Evolutionary conservation across 768 basidiomycete species (phyloP), one percentile per base, ranked within the genome.

Genomic region (Royoungia palumana): DNA sequence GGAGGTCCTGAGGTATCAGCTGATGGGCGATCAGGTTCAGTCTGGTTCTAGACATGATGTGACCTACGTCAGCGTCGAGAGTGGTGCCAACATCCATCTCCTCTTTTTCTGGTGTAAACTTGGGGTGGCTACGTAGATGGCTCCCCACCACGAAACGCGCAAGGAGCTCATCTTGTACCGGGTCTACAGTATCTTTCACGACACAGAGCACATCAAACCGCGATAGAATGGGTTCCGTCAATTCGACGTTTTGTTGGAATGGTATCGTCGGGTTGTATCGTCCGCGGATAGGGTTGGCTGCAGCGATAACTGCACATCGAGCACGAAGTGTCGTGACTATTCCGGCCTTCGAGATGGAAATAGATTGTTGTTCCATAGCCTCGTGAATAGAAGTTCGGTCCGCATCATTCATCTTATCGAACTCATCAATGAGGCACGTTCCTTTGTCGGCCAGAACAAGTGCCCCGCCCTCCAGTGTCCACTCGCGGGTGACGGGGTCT

Each of bases 351-450:
- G 95, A 93, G 61, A 99, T 98, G 5, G 96, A 98, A 57, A 99
- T 99, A 12, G 92, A 89, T 67, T 98, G 96, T 71, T 99, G 96
- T 66, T 99, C 96, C 96, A 99, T 99, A 2, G 96, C 96, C 68
- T 99, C 96, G 75, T 98, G 96, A 61, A 99, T 98, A 5, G 94
- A 96, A 14, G 94, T 98, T 59, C 95, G 79, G 67, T 99, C 95
- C 14, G 91, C 80, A 61, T 98, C 96, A 70, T 98, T 98, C 96
- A 99, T 99, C 76, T 99, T 99, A 75, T 99, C 96, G 67, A 99
- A 98, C 68, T 98, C 96, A 71, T 99, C 96, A 57, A 99, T 99
- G 32, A 98, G 75, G 63, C 96, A 98, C 22, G 88, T 91, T 12
- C 96, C 96, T 70, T 95, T 96, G 71, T 99, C 96, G 3, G 96